Percentiles rank a stretch among this genome's conserved stretches.
These are phyloP conservation scores for Elsinoe batatas DNA, from an alignment of 2,329 filamentous ascomycete species.

Conservation along the genomic window DNA sequence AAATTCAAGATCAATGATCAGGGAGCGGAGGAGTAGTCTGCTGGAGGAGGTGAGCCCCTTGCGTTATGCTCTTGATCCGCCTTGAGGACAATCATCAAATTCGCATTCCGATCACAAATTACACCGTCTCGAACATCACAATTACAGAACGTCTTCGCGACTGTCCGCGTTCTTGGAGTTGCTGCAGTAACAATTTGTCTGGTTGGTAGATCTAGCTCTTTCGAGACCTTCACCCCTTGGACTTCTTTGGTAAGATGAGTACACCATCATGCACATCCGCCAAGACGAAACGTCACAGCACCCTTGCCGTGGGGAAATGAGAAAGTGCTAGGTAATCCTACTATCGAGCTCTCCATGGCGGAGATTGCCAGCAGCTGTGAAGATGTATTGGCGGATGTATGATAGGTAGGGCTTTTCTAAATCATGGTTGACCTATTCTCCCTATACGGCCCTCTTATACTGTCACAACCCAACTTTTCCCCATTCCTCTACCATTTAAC, in stretches of 20 bases:
- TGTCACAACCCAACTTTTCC: neutral
- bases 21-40: conserved; percentile 50
- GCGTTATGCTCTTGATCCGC: neutral
- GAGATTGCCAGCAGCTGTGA: conserved; percentile 2
- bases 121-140: conserved; percentile 3
- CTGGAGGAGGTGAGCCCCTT: conserved; percentile 12
- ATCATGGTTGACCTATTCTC: neutral
- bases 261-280: conserved; percentile 1
- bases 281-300: conserved; percentile 1
- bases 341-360: neutral
- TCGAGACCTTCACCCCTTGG: conserved; percentile 4
- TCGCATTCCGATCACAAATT: neutral
- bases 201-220: neutral
- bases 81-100: neutral
- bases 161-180: neutral
- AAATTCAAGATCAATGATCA: conserved; percentile 63
- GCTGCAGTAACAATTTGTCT: neutral
- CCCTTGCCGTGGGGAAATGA: conserved; percentile 13
- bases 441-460: neutral
- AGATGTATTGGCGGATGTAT: neutral
- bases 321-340: neutral
- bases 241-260: conserved; percentile 7
- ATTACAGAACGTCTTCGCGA: neutral
- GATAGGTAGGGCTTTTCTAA: neutral
- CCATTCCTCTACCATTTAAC: conserved; percentile 3